Evolutionary conservation across 495 filamentous ascomycete species (phyloP).

Genomic region (Stereocaulon alpinum): DNA sequence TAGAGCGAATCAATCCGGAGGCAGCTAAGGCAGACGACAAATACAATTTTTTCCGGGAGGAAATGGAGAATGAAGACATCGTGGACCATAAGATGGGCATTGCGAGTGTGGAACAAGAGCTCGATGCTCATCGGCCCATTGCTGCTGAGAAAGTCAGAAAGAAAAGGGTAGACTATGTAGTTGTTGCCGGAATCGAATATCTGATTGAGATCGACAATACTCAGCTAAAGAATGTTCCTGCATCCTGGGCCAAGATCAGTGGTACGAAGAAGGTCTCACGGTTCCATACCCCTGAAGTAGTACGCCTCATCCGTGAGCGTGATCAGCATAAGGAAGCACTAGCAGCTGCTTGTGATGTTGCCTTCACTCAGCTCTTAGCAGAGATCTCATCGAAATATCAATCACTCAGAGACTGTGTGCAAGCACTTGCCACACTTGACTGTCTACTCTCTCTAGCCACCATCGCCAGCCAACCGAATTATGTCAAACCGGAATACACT

Average conservation of each 20-base stretch:
- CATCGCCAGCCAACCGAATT: constrained; percentile 77
- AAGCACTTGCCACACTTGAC: constrained; percentile 78
- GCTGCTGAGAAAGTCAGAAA: constrained; percentile 61
- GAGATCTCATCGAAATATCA: constrained; percentile 77
- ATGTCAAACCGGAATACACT: constrained; percentile 75
- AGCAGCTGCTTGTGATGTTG: constrained; percentile 84
- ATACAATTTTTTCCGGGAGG: constrained; percentile 83
- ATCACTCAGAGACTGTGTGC: constrained; percentile 74
- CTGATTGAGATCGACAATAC: constrained; percentile 82
- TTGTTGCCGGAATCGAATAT: constrained; percentile 84
- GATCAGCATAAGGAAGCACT: constrained; percentile 93
- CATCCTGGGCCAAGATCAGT: constrained; percentile 86
- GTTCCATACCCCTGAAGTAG: constrained; percentile 89
- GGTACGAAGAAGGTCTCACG: constrained; percentile 88
- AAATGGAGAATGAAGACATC: constrained; percentile 76
- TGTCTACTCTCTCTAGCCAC: constrained; percentile 79
- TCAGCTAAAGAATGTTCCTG: constrained; percentile 73
- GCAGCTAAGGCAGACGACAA: constrained; percentile 84
- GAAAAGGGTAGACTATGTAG: constrained; percentile 63
- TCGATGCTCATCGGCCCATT: constrained; percentile 61
- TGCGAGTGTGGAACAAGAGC: constrained; percentile 74
- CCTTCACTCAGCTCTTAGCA: constrained; percentile 58
- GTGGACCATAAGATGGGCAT: constrained; percentile 85
- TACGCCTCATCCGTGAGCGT: constrained; percentile 69
- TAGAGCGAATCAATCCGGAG: constrained; percentile 77